phyloP scores from a whole-genome alignment of 2,329 filamentous ascomycete genomes.

The Nannizziopsis arthrosporioides region DNA sequence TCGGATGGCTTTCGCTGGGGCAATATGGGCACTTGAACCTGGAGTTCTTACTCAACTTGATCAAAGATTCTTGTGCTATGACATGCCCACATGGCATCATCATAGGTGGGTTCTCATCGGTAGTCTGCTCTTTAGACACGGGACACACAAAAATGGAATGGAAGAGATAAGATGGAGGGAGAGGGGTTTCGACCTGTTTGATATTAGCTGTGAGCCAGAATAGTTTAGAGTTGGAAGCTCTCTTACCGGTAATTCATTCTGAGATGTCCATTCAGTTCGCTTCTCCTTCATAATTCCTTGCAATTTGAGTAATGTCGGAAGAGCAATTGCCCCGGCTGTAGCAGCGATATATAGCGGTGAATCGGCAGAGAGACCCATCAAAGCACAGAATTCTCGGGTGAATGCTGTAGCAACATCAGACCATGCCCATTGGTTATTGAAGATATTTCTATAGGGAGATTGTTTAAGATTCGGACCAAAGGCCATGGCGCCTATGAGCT shows the following conservation, averaged over 20 bases:
- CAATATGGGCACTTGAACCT: constrained; percentile 96
- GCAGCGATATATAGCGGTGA: constrained; percentile 87
- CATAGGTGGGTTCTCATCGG: constrained; percentile 86
- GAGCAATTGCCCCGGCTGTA: constrained; percentile 81
- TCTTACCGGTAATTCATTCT: constrained; percentile 76
- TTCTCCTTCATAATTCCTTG: constrained; percentile 78
- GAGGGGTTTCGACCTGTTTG: constrained; percentile 49
- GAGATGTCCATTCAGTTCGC: constrained; percentile 87
- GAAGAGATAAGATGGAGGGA: constrained; percentile 58
- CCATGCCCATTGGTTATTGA: constrained; percentile 65
- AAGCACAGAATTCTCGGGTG: constrained; percentile 84
- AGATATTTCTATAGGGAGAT: constrained; percentile 70
- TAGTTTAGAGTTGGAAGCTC: constrained; percentile 20
- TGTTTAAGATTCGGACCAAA: constrained; percentile 61
- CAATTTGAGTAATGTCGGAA: constrained; percentile 80
- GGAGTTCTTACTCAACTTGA: constrained; percentile 63
- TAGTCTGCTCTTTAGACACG: constrained; percentile 91
- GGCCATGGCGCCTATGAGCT: constrained; percentile 68
- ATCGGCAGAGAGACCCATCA: constrained; percentile 79
- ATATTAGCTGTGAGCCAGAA: constrained; percentile 6
- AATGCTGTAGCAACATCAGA: constrained; percentile 77
- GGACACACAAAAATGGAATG: constrained; percentile 97
- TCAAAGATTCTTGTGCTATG: constrained; percentile 71
- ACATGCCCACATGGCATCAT: constrained; percentile 95
- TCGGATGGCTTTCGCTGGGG: constrained; percentile 65